phyloP scores from a whole-genome alignment of 2,329 filamentous ascomycete species.

The Botrytis porri region DNA sequence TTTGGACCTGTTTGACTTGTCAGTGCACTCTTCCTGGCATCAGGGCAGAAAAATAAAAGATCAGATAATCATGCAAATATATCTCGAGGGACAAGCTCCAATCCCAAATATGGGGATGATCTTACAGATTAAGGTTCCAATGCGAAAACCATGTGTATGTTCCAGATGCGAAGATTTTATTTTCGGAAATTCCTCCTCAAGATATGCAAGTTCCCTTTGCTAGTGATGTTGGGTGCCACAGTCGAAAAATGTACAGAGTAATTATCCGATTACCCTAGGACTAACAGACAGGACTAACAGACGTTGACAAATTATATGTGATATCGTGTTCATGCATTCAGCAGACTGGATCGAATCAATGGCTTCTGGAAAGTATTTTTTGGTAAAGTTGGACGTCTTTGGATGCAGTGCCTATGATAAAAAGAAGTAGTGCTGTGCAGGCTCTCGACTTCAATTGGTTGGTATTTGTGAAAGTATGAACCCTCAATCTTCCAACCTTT shows the following conservation, averaged over 20 bases:
- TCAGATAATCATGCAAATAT: constrained; percentile 10
- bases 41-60: constrained; percentile 16
- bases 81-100: not conserved
- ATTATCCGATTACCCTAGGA: constrained; percentile 30
- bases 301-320: constrained; percentile 25
- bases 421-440: not conserved
- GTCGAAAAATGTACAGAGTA: constrained; percentile 25
- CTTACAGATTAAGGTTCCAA: constrained; percentile 22
- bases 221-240: constrained; percentile 19
- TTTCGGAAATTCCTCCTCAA: constrained; percentile 19
- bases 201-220: constrained; percentile 26
- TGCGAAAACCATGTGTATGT: constrained; percentile 14
- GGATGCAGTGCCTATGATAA: not conserved
- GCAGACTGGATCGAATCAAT: constrained; percentile 1
- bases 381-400: not conserved
- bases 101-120: constrained; percentile 3
- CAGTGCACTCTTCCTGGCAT: constrained; percentile 27
- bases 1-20: constrained; percentile 27
- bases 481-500: not conserved
- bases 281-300: constrained; percentile 29
- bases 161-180: not conserved
- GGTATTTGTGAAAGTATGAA: not conserved
- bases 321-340: constrained; percentile 18
- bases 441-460: not conserved
- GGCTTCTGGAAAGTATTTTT: not conserved